Conservation (phyloP, 2,329 filamentous ascomycete species). For the Trichoderma sp. region DNA sequence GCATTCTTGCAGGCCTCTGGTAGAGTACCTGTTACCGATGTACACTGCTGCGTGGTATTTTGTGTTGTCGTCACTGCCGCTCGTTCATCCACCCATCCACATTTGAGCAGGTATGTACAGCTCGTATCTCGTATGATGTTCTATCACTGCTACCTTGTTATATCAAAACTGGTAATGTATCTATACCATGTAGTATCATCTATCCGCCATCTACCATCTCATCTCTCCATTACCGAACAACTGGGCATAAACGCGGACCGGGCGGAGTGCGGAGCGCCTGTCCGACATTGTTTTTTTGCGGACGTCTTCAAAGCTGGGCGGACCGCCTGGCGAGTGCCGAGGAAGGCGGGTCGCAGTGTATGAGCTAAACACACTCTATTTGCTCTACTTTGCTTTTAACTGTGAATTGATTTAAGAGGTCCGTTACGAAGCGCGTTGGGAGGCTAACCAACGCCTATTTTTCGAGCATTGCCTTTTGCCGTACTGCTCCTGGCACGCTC, state of each 20-base stretch:
- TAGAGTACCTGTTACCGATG: not conserved
- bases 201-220: not conserved
- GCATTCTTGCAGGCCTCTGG: not conserved
- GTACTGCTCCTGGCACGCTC: not conserved
- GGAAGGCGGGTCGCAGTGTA: not conserved
- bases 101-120: not conserved
- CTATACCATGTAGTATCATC: not conserved
- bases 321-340: slow-evolving; percentile 6
- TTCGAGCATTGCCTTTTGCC: not conserved
- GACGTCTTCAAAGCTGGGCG: not conserved
- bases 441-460: not conserved
- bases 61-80: not conserved
- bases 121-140: not conserved
- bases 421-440: too few species aligned
- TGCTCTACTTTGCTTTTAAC: not conserved
- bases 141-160: not conserved
- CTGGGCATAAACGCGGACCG: slow-evolving; percentile 4
- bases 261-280: not conserved
- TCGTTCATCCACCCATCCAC: not conserved
- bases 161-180: not conserved
- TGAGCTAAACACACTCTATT: not conserved
- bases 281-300: not conserved
- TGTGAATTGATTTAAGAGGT: not conserved
- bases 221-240: not conserved
- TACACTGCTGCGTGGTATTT: not conserved